Evolutionary conservation across 108 stramenopile species (phyloP), one percentile per base, ranked within the genome.

Genomic region (Nitzschia palea): DNA sequence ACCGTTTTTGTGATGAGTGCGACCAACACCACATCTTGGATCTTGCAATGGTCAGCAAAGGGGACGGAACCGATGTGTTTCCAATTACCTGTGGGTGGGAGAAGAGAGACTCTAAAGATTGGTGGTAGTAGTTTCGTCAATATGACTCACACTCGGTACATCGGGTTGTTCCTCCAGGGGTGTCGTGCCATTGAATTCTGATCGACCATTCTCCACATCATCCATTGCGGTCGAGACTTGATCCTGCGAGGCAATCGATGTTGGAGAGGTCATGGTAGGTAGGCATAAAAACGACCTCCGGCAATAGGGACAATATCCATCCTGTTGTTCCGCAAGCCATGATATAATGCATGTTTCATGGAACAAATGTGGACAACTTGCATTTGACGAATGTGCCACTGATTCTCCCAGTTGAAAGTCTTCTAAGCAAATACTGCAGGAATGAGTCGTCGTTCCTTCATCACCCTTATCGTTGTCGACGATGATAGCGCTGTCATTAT

Each of bases 301-400:
- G 30, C 70, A 71, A 34, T 23, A 62, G 2, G 70, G 70, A 44
- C 70, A 71, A 1, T 48, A 35, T 17, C n/a, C 48, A 26, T 54
- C 61, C 14, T 32, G 48, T 20, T 37, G 29, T 8, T 44, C 31
- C 22, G 40, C 61, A 17, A 71, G 61, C 70, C 70, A 71, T 1
- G 70, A 34, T 1, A 54, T 3, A 27, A 71, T 62, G 23, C 70
- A 71, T 1, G 50, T 51, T 62, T 71, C 61, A 33, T 71, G 70
- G 42, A 55, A 62, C 8, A 62, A 5, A 28, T 71, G 70, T 10
- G 15, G 22, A 34, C 70, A 71, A 2, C 22, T 22, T 2, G 32
- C 18, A 31, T 62, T 62, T 6, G 61, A 32, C 15, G 70, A 71
- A 4, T 60, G 25, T 25, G 37, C 37, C 8, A 26, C 59, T 6